These are phyloP conservation scores for Hypoxylon lenormandii DNA, from an alignment of 495 filamentous ascomycete genomes.

Conservation along the genomic window DNA sequence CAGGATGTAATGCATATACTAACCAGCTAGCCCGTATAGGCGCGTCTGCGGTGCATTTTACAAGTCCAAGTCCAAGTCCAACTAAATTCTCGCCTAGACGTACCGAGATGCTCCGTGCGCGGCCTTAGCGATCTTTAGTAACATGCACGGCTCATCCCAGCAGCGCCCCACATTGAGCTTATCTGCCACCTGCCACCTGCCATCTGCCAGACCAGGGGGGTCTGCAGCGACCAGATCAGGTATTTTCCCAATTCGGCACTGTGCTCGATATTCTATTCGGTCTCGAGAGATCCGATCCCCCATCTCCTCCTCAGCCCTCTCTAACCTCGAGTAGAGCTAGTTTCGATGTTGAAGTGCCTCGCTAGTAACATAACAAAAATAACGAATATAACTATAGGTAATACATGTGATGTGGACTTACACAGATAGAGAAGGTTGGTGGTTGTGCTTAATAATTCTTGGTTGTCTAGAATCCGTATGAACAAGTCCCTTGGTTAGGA, in stretches of 20 bases:
- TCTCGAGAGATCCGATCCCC: conserved; percentile 1
- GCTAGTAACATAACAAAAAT: too few species aligned
- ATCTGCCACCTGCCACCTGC: conserved; percentile 31
- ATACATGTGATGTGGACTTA: too few species aligned
- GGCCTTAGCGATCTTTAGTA: conserved; percentile 28
- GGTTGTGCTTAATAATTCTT: too few species aligned
- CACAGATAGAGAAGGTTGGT: too few species aligned
- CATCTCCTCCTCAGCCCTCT: too few species aligned
- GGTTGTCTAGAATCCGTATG: too few species aligned
- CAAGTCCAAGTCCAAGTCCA: too few species aligned
- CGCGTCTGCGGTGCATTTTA: not conserved
- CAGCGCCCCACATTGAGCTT: conserved; percentile 25
- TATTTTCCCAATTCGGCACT: conserved; percentile 46
- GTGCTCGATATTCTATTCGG: conserved; percentile 43
- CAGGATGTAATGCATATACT: conserved; percentile 21
- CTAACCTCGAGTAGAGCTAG: not conserved
- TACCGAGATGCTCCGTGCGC: conserved; percentile 42
- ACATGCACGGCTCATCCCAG: conserved; percentile 24
- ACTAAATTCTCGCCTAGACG: conserved; percentile 3
- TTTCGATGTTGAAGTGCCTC: too few species aligned
- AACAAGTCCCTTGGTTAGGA: too few species aligned
- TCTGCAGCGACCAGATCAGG: conserved; percentile 34
- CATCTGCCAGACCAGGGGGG: conserved; percentile 17
- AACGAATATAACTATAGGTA: too few species aligned
- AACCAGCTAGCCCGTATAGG: conserved; percentile 9